Conservation (phyloP, 208 protist species). For the Leishmania amazonensis region DNA sequence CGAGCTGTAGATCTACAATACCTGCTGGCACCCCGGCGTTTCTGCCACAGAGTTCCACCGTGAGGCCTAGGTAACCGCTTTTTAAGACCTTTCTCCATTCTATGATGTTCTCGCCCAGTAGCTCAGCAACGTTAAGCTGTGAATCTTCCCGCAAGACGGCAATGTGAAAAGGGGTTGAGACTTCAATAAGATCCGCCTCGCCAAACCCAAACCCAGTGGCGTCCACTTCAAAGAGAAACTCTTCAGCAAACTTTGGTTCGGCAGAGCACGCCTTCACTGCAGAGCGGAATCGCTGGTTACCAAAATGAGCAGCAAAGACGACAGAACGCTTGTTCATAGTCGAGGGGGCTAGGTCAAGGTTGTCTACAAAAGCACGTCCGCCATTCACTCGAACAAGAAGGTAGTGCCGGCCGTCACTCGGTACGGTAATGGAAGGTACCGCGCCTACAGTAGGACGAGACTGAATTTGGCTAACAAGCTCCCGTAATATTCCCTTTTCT, state of each 20-base stretch:
- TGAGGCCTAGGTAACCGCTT: conserved; percentile 84
- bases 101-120: conserved; percentile 89
- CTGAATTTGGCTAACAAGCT: conserved; percentile 62
- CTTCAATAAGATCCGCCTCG: conserved; percentile 66
- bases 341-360: conserved; percentile 62
- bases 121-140: conserved; percentile 49
- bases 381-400: conserved; percentile 80
- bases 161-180: conserved; percentile 87
- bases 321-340: conserved; percentile 47
- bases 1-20: conserved; percentile 91
- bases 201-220: conserved; percentile 65
- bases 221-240: conserved; percentile 91
- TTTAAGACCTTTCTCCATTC: conserved; percentile 93
- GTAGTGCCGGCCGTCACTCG: conserved; percentile 55
- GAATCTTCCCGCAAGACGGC: conserved; percentile 76
- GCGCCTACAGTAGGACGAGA: conserved; percentile 20
- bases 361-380: conserved; percentile 92
- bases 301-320: conserved; percentile 86
- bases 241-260: conserved; percentile 85
- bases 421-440: conserved; percentile 15
- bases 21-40: conserved; percentile 89
- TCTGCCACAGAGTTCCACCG: conserved; percentile 89
- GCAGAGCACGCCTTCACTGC: conserved; percentile 35
- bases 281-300: conserved; percentile 80
- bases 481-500: conserved; percentile 85